A percentile compares a stretch with the other conserved stretches of the same genome.
phyloP scores from a whole-genome alignment of 441 rosid genomes.

The Gossypium davidsonii region DNA sequence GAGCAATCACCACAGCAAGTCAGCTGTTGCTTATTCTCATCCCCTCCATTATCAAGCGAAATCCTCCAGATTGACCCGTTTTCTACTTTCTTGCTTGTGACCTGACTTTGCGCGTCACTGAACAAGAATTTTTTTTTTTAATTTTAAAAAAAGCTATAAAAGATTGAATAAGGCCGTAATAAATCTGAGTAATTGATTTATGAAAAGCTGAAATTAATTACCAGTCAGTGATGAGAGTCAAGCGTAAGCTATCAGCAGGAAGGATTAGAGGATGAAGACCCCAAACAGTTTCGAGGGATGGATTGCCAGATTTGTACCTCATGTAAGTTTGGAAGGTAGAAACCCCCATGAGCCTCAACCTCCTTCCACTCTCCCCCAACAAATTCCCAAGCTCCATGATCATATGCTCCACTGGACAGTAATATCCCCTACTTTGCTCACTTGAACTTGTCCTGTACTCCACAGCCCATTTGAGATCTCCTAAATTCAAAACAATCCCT shows the following conservation, averaged over 20 bases:
- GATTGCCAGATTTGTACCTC: constrained; percentile 55
- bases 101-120: constrained; percentile 37
- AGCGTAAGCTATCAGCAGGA: constrained; percentile 61
- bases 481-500: constrained; percentile 46
- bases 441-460: constrained; percentile 36
- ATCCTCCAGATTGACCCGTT: constrained; percentile 27
- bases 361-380: constrained; percentile 44
- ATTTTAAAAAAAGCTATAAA: background rate
- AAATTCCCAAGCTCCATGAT: constrained; percentile 51
- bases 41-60: constrained; percentile 24
- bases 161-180: background rate
- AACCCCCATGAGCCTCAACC: constrained; percentile 55
- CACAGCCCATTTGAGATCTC: constrained; percentile 55
- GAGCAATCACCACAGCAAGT: constrained; percentile 49
- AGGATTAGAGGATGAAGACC: constrained; percentile 61
- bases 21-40: constrained; percentile 20
- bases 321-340: constrained; percentile 59
- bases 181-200: background rate
- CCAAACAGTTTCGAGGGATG: constrained; percentile 56
- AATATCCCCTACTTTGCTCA: constrained; percentile 24
- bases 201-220: constrained; percentile 14
- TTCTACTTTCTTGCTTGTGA: constrained; percentile 32
- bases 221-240: constrained; percentile 78
- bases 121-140: background rate
- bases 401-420: constrained; percentile 51